phyloP scores from a whole-genome alignment of 2,329 filamentous ascomycete species.

The Fusarium praegraminearum region DNA sequence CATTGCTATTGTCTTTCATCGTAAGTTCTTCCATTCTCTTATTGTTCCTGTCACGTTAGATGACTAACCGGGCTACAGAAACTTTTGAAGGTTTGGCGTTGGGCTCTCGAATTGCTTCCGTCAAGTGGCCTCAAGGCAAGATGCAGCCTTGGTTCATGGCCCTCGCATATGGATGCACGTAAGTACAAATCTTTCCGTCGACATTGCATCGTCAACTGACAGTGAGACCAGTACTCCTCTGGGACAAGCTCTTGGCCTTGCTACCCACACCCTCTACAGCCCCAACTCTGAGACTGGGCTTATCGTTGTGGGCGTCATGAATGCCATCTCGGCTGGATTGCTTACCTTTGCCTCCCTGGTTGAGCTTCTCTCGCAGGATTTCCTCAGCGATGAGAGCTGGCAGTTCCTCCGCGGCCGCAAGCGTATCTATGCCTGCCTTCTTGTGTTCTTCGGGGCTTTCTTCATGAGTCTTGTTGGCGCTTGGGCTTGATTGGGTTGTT shows the following conservation, averaged over 20 bases:
- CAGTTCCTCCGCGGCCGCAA: constrained; percentile 64
- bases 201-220: constrained; percentile 16
- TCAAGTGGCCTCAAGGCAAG: constrained; percentile 57
- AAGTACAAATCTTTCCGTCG: constrained; percentile 45
- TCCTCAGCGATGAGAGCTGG: constrained; percentile 74
- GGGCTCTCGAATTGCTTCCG: constrained; percentile 71
- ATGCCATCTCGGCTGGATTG: constrained; percentile 78
- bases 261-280: constrained; percentile 77
- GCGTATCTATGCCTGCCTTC: constrained; percentile 65
- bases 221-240: constrained; percentile 69
- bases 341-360: constrained; percentile 78
- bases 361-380: constrained; percentile 78
- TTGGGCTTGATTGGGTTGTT: constrained; percentile 62
- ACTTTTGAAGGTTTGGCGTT: constrained; percentile 70
- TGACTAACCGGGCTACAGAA: constrained; percentile 49
- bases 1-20: constrained; percentile 82
- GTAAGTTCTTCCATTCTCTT: constrained; percentile 39
- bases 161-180: constrained; percentile 67
- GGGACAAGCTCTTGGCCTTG: constrained; percentile 79
- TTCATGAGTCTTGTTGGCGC: constrained; percentile 74
- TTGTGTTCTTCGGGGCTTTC: constrained; percentile 70
- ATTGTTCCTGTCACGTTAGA: fast-evolving
- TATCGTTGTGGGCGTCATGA: constrained; percentile 79
- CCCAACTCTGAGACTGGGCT: constrained; percentile 74
- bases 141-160: constrained; percentile 69